Conservation (phyloP, 208 protist species). For the Porcisia deanei region DNA sequence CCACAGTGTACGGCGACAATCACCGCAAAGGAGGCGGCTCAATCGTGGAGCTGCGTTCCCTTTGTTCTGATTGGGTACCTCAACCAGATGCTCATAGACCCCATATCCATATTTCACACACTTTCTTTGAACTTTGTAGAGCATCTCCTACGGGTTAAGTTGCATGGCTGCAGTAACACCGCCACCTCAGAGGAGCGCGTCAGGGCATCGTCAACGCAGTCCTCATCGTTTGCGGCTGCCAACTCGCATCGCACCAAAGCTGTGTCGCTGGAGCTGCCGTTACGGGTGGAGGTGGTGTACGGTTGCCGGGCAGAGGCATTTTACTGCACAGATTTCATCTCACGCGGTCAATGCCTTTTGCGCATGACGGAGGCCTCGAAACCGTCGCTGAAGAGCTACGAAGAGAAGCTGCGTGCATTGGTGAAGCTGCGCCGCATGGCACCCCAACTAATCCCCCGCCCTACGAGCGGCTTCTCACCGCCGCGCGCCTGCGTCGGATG, state of each 20-base stretch:
- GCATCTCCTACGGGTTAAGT: constrained; percentile 58
- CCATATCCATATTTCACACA: constrained; percentile 53
- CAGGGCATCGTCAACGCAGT: background rate
- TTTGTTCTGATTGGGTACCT: constrained; percentile 72
- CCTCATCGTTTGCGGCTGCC: background rate
- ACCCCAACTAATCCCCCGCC: constrained; percentile 45
- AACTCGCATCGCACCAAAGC: constrained; percentile 1
- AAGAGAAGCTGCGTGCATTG: constrained; percentile 60
- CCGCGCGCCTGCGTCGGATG: constrained; percentile 50
- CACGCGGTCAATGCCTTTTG: constrained; percentile 52
- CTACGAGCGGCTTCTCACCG: constrained; percentile 10
- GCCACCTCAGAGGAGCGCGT: background rate
- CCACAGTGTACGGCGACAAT: constrained; percentile 73
- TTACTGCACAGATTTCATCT: constrained; percentile 80
- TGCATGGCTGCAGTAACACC: constrained; percentile 6
- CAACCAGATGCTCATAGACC: constrained; percentile 53
- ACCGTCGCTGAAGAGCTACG: constrained; percentile 52
- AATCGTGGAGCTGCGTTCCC: constrained; percentile 64
- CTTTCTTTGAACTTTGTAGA: constrained; percentile 75
- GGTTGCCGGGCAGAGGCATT: constrained; percentile 70
- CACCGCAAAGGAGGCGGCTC: constrained; percentile 51
- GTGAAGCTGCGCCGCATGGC: constrained; percentile 26
- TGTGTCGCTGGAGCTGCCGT: constrained; percentile 20
- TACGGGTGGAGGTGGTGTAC: constrained; percentile 80
- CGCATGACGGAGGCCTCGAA: constrained; percentile 47